Percentiles rank a stretch among this genome's conserved stretches.
Evolutionary conservation across 257 asterid genomes (phyloP).

Genomic region (Solanum rostratum): DNA sequence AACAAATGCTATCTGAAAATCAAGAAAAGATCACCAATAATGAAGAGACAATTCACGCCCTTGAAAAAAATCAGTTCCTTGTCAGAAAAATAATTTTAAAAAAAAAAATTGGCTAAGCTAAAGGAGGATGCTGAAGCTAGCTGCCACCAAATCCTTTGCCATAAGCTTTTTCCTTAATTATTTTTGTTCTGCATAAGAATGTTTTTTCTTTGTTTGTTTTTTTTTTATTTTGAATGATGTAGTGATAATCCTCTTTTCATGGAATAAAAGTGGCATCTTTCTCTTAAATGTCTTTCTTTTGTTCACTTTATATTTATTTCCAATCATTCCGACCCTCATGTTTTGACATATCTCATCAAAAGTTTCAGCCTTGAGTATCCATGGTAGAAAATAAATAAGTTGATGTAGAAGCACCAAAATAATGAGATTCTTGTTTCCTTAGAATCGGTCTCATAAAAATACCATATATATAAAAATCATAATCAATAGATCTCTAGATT

Average conservation of each 20-base stretch:
- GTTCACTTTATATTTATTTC: no score
- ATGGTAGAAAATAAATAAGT: no score
- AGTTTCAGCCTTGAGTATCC: no score
- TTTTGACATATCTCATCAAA: no score
- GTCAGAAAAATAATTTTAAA: fast-evolving
- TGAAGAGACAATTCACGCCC: not conserved
- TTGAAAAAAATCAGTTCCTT: not conserved
- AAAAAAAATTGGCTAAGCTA: not conserved
- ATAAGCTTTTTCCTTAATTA: not conserved
- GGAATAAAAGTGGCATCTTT: not conserved
- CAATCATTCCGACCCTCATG: no score
- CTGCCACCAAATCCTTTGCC: not conserved
- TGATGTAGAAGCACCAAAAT: no score
- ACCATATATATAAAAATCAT: no score
- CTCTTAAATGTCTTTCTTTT: not conserved
- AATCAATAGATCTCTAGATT: no score
- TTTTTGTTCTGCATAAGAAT: not conserved
- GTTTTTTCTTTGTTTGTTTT: not conserved
- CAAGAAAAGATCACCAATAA: not conserved
- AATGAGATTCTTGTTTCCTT: no score
- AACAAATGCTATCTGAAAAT: not conserved
- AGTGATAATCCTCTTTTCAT: not conserved
- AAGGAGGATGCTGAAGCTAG: not conserved
- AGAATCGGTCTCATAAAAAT: no score
- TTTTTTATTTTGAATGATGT: not conserved